These are phyloP conservation scores for Plasmodium gallinaceum DNA, from an alignment of 169 alveolate species.

Conservation along the genomic window DNA sequence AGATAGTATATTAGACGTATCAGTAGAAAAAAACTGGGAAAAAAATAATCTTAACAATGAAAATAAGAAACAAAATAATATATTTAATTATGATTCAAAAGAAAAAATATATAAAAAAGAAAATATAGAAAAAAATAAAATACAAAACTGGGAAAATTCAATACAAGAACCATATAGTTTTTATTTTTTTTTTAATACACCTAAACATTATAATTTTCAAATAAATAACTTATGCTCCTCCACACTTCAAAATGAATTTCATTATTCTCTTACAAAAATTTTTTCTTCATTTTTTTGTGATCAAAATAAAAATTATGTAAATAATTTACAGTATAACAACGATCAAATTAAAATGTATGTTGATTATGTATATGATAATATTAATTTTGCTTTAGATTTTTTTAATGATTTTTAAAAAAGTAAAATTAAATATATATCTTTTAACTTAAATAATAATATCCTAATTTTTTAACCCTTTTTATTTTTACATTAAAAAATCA, in stretches of 20 bases:
- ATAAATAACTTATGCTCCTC: slow-evolving; percentile 61
- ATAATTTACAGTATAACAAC: slow-evolving; percentile 26
- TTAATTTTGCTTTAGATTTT: slow-evolving; percentile 56
- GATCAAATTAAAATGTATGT: slow-evolving; percentile 49
- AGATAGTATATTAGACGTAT: background rate
- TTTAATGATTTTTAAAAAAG: slow-evolving; percentile 18
- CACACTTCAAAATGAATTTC: slow-evolving; percentile 60
- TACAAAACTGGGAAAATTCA: background rate
- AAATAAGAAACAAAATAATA: background rate
- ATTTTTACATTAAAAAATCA: too few relatives aligned
- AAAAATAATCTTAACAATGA: background rate
- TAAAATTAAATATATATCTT: background rate
- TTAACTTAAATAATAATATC: too few relatives aligned
- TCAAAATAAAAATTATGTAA: slow-evolving; percentile 1
- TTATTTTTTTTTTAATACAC: slow-evolving; percentile 71
- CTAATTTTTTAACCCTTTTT: too few relatives aligned
- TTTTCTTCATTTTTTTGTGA: slow-evolving; percentile 45
- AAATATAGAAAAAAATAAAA: background rate
- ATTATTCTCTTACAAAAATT: slow-evolving; percentile 52
- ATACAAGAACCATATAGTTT: slow-evolving; percentile 10
- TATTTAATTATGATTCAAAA: background rate
- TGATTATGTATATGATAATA: slow-evolving; percentile 32
- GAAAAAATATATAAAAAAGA: background rate
- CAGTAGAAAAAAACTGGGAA: background rate
- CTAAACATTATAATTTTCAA: slow-evolving; percentile 51